These are phyloP conservation scores for Beauveria pseudobassiana DNA, from an alignment of 2,329 filamentous ascomycete genomes.

Conservation along the genomic window DNA sequence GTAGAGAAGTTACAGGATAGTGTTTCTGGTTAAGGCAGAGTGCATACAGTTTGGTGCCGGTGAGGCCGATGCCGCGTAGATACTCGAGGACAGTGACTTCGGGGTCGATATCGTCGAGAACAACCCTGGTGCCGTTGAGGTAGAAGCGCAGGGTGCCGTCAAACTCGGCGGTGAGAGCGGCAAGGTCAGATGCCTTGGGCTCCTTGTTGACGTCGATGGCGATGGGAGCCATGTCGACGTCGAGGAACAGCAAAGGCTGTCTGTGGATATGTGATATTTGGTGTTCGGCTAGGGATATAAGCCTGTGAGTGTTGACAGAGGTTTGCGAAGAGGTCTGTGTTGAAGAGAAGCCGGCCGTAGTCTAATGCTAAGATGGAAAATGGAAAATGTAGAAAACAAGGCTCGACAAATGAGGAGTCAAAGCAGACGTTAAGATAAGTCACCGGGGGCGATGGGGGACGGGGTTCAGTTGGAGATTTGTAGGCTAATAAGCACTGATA, in stretches of 20 bases:
- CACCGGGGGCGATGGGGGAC: not conserved
- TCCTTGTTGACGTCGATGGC: conserved; percentile 44
- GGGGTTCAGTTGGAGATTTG: not conserved
- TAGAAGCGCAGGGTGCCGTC: conserved; percentile 89
- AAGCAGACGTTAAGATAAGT: not conserved
- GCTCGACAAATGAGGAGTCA: not conserved
- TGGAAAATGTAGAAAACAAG: not conserved
- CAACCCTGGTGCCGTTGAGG: conserved; percentile 86
- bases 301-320: not conserved
- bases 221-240: conserved; percentile 44
- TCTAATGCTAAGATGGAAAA: not conserved
- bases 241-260: not conserved
- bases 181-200: conserved; percentile 24
- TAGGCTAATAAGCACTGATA: not conserved
- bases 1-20: no score
- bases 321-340: not conserved
- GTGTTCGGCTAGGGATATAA: not conserved
- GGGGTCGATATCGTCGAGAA: conserved; percentile 79
- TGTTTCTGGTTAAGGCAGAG: no score
- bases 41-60: conserved; percentile 77
- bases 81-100: conserved; percentile 92
- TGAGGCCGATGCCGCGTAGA: conserved; percentile 82
- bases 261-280: not conserved
- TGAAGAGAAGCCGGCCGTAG: not conserved
- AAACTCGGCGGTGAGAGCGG: conserved; percentile 61